Base-by-base conservation (phyloP, 2,329 filamentous ascomycete species). In the Sporothrix sp. region DNA sequence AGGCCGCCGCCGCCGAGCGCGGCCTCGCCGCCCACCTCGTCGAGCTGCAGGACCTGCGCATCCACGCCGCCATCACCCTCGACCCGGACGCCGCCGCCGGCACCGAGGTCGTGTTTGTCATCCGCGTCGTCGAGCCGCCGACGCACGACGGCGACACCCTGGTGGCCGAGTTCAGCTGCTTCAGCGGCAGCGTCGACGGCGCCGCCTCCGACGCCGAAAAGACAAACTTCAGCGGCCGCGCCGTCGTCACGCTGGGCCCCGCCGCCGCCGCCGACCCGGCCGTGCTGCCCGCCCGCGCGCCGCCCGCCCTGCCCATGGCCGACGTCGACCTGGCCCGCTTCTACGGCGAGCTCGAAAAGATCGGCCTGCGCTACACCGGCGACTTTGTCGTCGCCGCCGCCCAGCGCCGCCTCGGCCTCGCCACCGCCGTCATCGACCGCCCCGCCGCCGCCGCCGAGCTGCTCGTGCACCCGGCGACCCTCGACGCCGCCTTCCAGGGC, bases 401-500 rank as follows among this genome's bases (percentile, higher is more conserved):
- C 25, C 37, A 40, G 23, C 48, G 54, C 30, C 48, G 54, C 7
- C 51, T 54, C 5, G 30, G 33, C n/a, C 16, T 25, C 18, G 40
- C 50, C 33, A 30, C 47, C 1, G 50, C 45, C 14, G 21, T 36
- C 13, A 37, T 52, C 47, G 36, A 44, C 25, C 47, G 47, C 20
- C 50, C 50, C 10, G 23, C 36, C 25, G 25, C 47, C n/a, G 45
- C 50, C 16, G n/a, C 25, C 18, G 35, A 36, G 9, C 48, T 61
- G 2, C 49, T 65, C 4, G 55, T 69, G 0, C 67, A 68, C 39
- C 67, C 68, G 0, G 62, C 56, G 0, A 54, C 59, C 2, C 56
- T 71, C 0, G 68, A 70, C 37, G 58, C 58, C 0, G 62, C 63
- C 2, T 62, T 71, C 50, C 68, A 71, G 52, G 53, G 62, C 5